Base-by-base conservation (phyloP, 2,329 filamentous ascomycete genomes). In the Acrocalymma vagum region DNA sequence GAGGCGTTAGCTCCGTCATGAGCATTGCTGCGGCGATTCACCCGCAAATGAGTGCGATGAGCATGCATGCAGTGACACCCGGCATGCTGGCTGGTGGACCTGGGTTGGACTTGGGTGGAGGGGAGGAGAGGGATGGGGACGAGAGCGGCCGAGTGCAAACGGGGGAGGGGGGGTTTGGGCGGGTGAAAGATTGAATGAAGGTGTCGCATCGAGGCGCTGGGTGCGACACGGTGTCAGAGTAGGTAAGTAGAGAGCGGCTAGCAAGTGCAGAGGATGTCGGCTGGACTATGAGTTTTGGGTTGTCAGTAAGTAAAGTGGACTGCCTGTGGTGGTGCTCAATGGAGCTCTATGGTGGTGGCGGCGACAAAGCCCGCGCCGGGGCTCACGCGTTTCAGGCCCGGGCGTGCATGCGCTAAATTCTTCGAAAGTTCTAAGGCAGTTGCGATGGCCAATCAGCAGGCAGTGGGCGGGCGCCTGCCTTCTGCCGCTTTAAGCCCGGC, bases 371-470 rank as follows among this genome's bases (percentile, higher is more conserved):
- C n/a, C n/a, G n/a, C n/a, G 29, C 15, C 3, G 11, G 26, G 25
- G 35, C 26, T 25, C 35, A 38, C 17, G 34, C 29, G 36, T 23
- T 38, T 30, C 45, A 39, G 37, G 41, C 26, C 23, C 22, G 7
- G 3, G 21, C 26, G 39, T 27, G 16, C 26, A 32, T 13, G 42
- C 43, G 53, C 51, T 45, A 52, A 48, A 42, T 45, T 55, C 45
- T 57, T 59, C 55, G 39, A 45, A 48, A 51, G 23, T 18, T 17
- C 23, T 30, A 42, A 35, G 33, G 31, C 20, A 54, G 52, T 25
- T 41, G 16, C 10, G n/a, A 3, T 24, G 24, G 33, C 51, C 48
- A 49, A 41, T 42, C 15, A 14, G 29, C 24, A 11, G 16, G 18
- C 39, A 52, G 45, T 42, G n/a, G 17, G 14, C 24, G 5, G 9